Conservation (phyloP, 768 basidiomycete genomes). For the Podaxis carcinomalis region DNA sequence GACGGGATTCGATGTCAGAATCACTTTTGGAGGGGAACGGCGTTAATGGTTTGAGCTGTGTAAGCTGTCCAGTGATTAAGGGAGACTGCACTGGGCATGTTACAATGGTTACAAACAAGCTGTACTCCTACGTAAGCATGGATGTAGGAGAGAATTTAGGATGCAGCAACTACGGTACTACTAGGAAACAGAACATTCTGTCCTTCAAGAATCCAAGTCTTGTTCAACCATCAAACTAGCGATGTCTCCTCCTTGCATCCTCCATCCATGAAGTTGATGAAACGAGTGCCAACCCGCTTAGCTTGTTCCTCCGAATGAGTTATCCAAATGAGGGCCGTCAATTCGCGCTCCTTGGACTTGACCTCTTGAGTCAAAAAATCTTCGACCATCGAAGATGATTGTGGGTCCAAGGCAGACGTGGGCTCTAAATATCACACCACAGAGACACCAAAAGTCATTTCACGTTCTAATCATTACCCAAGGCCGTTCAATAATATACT, state of each 20-base stretch:
- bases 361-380: conserved; percentile 50
- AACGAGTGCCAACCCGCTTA: conserved; percentile 66
- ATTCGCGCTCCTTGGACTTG: conserved; percentile 35
- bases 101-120: too few species aligned
- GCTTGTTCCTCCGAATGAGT: conserved; percentile 85
- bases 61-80: too few species aligned
- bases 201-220: too few species aligned
- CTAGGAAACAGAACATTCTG: too few species aligned
- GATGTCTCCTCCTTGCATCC: conserved; percentile 37
- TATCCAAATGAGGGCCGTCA: conserved; percentile 83
- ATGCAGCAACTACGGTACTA: neutral
- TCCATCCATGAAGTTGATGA: conserved; percentile 44
- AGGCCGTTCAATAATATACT: conserved; percentile 17
- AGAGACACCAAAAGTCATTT: neutral
- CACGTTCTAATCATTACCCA: neutral
- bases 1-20: too few species aligned
- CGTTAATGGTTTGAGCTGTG: too few species aligned
- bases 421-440: conserved; percentile 54
- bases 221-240: neutral
- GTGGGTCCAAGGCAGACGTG: conserved; percentile 80
- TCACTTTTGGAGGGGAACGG: too few species aligned
- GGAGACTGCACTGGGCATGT: too few species aligned
- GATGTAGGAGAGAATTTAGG: too few species aligned
- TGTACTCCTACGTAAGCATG: too few species aligned
- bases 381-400: conserved; percentile 65